A percentile compares a stretch with the other conserved stretches of the same genome.
Evolutionary conservation across 1,284 basidiomycete species (phyloP).

Genomic region (Agroathelia rolfsii): DNA sequence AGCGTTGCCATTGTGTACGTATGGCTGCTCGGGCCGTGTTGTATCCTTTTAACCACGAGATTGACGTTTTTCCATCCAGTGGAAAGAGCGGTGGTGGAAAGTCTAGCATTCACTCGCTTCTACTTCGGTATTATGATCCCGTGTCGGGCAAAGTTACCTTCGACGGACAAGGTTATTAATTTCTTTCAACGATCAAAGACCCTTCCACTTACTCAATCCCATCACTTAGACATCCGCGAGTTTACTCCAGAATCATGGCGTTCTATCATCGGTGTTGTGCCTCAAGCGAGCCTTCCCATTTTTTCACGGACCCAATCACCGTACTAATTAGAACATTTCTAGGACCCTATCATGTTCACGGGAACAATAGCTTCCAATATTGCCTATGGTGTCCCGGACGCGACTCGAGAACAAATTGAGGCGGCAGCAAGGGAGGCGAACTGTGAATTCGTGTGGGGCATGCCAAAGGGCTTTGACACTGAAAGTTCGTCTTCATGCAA

Average conservation of each 20-base stretch:
- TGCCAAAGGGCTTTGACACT: conserved; percentile 82
- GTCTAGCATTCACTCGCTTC: conserved; percentile 81
- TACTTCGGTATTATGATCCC: conserved; percentile 92
- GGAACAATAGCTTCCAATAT: conserved; percentile 93
- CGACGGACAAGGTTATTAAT: conserved; percentile 65
- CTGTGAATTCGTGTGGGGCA: conserved; percentile 90
- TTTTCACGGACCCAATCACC: background rate
- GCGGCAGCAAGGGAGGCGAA: conserved; percentile 85
- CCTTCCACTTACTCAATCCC: conserved; percentile 2
- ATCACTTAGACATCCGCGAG: conserved; percentile 61
- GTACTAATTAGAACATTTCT: conserved; percentile 7
- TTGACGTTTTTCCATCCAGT: conserved; percentile 27
- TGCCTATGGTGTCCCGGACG: conserved; percentile 72
- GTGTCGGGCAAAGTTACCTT: conserved; percentile 72
- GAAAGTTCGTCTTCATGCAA: conserved; percentile 35
- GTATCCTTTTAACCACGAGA: conserved; percentile 5
- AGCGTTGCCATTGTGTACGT: conserved; percentile 88
- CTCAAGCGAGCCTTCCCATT: conserved; percentile 36
- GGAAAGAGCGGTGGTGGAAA: conserved; percentile 87
- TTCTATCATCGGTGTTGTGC: conserved; percentile 78
- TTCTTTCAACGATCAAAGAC: conserved; percentile 3
- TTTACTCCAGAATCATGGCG: conserved; percentile 84
- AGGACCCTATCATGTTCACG: conserved; percentile 73
- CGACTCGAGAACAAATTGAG: conserved; percentile 77
- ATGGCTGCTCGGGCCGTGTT: conserved; percentile 1